phyloP scores from a whole-genome alignment of 2,329 filamentous ascomycete genomes.

The Fusarium sambucinum region DNA sequence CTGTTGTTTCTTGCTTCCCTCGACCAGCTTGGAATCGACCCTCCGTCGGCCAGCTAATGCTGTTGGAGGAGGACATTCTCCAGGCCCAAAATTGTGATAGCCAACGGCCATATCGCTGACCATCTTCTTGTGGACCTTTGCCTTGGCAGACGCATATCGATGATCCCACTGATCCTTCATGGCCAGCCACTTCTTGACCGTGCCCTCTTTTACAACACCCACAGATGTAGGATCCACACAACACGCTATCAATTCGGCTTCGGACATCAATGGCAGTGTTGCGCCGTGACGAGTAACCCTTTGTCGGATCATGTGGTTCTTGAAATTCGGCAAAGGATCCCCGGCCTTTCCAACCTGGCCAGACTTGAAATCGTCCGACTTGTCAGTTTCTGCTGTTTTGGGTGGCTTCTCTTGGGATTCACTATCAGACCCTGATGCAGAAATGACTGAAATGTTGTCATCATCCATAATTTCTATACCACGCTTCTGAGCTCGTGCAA shows the following conservation, averaged over 20 bases:
- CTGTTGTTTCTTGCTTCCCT: constrained; percentile 64
- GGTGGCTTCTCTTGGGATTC: constrained; percentile 40
- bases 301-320: constrained; percentile 91
- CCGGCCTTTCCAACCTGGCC: constrained; percentile 83
- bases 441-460: constrained; percentile 80
- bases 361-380: constrained; percentile 35
- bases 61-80: constrained; percentile 84
- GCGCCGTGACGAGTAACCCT: constrained; percentile 82
- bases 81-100: constrained; percentile 76
- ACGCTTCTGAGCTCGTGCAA: constrained; percentile 83
- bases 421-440: constrained; percentile 63
- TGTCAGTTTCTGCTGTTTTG: constrained; percentile 38
- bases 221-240: constrained; percentile 73
- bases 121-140: constrained; percentile 78
- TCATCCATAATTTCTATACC: constrained; percentile 86
- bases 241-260: constrained; percentile 74
- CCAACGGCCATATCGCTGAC: constrained; percentile 79
- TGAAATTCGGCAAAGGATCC: constrained; percentile 83
- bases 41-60: constrained; percentile 80
- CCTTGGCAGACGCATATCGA: constrained; percentile 76
- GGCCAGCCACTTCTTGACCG: constrained; percentile 85
- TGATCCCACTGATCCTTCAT: constrained; percentile 79
- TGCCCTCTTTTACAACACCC: constrained; percentile 82
- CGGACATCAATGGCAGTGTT: constrained; percentile 74
- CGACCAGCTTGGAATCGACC: constrained; percentile 55